Evolutionary conservation across 129 eudicot genomes (phyloP), one percentile per base, ranked within the genome.

Genomic region (Escallonia rubra): DNA sequence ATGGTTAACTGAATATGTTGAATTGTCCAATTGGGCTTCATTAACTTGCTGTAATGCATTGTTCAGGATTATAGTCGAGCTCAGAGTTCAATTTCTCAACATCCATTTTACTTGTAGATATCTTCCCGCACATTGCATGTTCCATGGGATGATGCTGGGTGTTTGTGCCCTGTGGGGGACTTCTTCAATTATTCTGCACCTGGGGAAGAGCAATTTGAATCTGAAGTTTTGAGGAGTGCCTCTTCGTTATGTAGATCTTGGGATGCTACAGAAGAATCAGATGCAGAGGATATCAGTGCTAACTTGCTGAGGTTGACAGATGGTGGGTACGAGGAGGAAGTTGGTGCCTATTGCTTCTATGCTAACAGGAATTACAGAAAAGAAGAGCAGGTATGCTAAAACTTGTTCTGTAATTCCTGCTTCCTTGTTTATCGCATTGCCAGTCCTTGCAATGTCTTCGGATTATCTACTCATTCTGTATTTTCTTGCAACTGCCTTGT

Each of bases 131-230:
- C 99, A 40, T 80, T 89, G 96, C 96, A 93, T 70, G 69, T 89
- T 63, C 84, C 99, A 44, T 93, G 99, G 99, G 96, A 93, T 68
- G 63, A 80, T 61, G 99, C 96, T 42, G 99, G 99, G 46, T 89
- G 96, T 76, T 87, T 93, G 75, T 93, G 99, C 64, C 99, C 99
- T 6, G 90, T 89, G 43, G 99, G 96, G 41, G 99, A 93, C 75
- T 83, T 89, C 74, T 93, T 93, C 69, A 93, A 93, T 72, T 93
- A 93, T 52, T 85, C 87, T 57, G 86, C 99, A 59, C 99, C 99
- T 7, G 90, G 75, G 62, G 98, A 86, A 10, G 96, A 89, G 16
- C 59, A 70, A 55, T 23, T 64, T 76, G 41, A 50, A 10, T 54
- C 57, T 51, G 84, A 72, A 51, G 71, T 62, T 73, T 34, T 57